Conservation (phyloP, 164 flowering plant species). For the Magnolia changhungtana region DNA sequence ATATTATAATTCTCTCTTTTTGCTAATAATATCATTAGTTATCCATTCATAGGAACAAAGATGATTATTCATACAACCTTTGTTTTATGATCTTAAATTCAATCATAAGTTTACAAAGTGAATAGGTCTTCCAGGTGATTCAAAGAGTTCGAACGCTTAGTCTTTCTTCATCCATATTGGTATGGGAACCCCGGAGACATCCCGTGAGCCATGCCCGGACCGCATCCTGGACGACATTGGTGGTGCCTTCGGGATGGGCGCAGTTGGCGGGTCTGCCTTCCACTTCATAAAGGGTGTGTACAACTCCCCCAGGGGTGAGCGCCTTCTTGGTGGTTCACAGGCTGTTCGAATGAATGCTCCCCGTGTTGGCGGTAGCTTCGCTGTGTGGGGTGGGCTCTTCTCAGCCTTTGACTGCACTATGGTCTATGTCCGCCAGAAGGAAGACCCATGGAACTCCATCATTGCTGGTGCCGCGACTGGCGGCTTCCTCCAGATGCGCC, state of each 20-base stretch:
- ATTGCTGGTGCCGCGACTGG: constrained; percentile 88
- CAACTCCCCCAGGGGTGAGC: constrained; percentile 69
- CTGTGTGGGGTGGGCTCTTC: constrained; percentile 89
- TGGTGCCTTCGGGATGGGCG: constrained; percentile 92
- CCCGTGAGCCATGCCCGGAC: constrained; percentile 84
- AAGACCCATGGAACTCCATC: constrained; percentile 95
- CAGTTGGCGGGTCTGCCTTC: constrained; percentile 79
- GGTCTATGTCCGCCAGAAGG: constrained; percentile 86
- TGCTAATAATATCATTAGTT: too few relatives aligned
- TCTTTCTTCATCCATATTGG: background rate
- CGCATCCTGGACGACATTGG: constrained; percentile 83
- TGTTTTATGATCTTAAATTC: too few relatives aligned
- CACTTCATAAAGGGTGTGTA: constrained; percentile 70
- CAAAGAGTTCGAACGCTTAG: background rate
- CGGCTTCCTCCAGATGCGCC: constrained; percentile 80
- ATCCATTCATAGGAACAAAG: too few relatives aligned
- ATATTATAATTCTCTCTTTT: too few relatives aligned
- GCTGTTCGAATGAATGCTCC: constrained; percentile 87
- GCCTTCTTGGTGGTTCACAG: constrained; percentile 63
- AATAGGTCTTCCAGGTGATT: background rate
- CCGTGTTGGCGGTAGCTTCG: constrained; percentile 80
- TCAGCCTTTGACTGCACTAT: constrained; percentile 79
- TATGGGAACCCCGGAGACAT: constrained; percentile 80
- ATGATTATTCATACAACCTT: too few relatives aligned
- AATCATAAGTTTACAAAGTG: too few relatives aligned